A percentile compares a stretch with the other conserved stretches of the same genome.
phyloP scores from a whole-genome alignment of 768 basidiomycete species.

The Lepiota brunneoincarnata region DNA sequence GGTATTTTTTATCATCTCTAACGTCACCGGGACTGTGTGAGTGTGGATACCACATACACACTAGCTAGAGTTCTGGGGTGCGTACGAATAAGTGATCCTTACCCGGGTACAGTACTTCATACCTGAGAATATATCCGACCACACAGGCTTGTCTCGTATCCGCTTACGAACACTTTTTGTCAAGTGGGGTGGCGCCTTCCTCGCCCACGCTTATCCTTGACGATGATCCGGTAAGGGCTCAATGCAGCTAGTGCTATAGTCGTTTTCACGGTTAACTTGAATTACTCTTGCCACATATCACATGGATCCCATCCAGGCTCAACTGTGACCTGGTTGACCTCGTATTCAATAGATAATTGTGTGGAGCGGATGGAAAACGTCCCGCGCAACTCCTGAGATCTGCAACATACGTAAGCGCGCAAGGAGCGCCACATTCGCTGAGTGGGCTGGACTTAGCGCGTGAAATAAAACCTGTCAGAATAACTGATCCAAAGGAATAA shows the following conservation, averaged over 20 bases:
- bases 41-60: neutral
- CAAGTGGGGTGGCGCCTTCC: neutral
- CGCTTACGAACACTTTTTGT: neutral
- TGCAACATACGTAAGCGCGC: no score
- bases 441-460: no score
- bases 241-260: neutral
- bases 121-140: neutral
- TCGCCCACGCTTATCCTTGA: neutral
- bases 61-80: constrained; percentile 6
- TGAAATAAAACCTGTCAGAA: no score
- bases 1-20: neutral
- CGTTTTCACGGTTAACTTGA: neutral
- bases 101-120: constrained; percentile 1
- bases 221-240: neutral
- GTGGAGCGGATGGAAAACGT: no score
- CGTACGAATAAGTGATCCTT: neutral
- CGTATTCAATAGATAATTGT: no score
- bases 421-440: no score
- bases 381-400: no score
- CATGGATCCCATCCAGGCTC: neutral
- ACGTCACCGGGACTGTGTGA: neutral
- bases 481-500: no score
- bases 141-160: neutral
- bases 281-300: neutral
- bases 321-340: no score